Evolutionary conservation across 140 eudicot genomes (phyloP).

Genomic region (Cichorium intybus): DNA sequence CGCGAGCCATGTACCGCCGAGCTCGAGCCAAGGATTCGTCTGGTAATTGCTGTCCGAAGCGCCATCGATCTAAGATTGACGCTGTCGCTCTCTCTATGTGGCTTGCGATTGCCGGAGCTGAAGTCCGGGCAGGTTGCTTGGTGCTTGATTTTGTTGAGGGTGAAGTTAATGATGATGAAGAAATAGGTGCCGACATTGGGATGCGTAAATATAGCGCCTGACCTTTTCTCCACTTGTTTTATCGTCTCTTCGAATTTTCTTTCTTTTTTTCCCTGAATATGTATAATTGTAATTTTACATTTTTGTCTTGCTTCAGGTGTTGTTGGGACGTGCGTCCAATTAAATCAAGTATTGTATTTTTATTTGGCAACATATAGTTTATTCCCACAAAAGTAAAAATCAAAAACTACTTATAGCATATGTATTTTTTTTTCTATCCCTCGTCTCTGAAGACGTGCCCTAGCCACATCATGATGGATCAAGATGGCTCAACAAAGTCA

Average conservation of each 20-base stretch:
- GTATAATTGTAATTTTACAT: background rate
- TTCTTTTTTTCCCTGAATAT: background rate
- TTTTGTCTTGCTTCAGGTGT: background rate
- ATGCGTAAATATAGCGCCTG: conserved; percentile 35
- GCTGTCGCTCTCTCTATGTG: background rate
- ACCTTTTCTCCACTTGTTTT: background rate
- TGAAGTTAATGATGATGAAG: background rate
- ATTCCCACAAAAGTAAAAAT: too few species aligned
- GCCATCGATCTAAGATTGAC: conserved; percentile 22
- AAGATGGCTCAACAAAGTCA: too few species aligned
- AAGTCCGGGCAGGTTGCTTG: conserved; percentile 9
- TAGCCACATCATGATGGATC: too few species aligned
- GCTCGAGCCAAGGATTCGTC: conserved; percentile 16
- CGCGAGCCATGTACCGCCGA: conserved; percentile 9
- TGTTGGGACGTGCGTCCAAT: background rate
- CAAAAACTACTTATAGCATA: too few species aligned
- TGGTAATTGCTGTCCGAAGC: conserved; percentile 18
- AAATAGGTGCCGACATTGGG: conserved; percentile 23
- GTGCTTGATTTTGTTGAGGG: background rate
- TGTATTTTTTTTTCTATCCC: too few species aligned
- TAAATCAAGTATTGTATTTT: too few species aligned
- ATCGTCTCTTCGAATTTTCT: background rate
- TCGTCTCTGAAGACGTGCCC: too few species aligned
- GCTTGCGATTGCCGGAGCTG: conserved; percentile 5
- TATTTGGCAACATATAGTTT: too few species aligned